Evolutionary conservation across 2,329 filamentous ascomycete genomes (phyloP), one percentile per base, ranked within the genome.

Genomic region (Aotearoamyces nothofagi): DNA sequence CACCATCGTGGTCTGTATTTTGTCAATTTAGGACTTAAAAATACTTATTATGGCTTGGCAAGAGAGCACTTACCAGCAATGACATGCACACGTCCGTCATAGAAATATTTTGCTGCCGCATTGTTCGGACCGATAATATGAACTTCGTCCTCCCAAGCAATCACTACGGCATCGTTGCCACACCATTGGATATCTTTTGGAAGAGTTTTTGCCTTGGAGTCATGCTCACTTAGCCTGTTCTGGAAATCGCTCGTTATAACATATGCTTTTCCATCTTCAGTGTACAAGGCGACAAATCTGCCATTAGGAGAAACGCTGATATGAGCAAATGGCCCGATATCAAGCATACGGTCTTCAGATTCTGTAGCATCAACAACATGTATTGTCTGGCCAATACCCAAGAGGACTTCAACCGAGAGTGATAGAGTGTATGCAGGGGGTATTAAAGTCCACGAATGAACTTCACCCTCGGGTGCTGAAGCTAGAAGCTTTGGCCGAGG

Each of bases 111-210:
- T 23, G 58, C 72, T 4, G 78, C 74, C 7, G 78, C 69, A 24
- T 82, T 82, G 20, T 76, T 78, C 0, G 84, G 83, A 1, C 87
- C 90, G 35, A 98, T 78, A 15, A 98, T 66, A 47, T 94, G 90
- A 4, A 98, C 77, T 52, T 98, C 90, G 47, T 98, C 90, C 47
- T 96, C 90, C 90, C 90, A 98, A 1, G 86, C 86, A 43, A 98
- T 72, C 15, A 93, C 71, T 3, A 90, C 79, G 9, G 86, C 83
- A 52, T 96, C 87, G 44, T 90, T 87, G 4, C 90, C 90, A 51
- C 90, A 98, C 90, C 90, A 98, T 44, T 90, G 78, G 36, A 98
- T 66, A 38, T 90, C 82, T 43, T 82, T 78, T 3, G 90, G 90
- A 2, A 77, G 66, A 4, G 83, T 92, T 50, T 78, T 78, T 7